Conservation (phyloP, 306 rosid species). For the Heteromeles arbutifolia region DNA sequence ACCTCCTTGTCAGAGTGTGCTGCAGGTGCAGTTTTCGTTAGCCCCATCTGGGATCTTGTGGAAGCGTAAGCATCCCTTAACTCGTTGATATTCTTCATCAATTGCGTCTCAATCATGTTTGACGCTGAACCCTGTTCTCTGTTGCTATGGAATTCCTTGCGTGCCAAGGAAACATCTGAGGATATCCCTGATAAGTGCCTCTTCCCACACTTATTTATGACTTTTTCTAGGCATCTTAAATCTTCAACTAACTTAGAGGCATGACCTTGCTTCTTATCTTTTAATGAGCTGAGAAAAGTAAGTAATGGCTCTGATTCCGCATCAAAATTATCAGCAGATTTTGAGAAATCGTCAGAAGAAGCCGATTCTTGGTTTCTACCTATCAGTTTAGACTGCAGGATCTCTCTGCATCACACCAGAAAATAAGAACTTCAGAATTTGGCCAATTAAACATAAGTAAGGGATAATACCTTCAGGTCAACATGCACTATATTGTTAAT, state of each 20-base stretch:
- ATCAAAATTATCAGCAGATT: constrained; percentile 35
- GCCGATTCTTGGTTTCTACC: constrained; percentile 35
- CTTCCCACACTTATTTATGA: constrained; percentile 44
- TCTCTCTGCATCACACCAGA: constrained; percentile 50
- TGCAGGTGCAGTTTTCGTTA: constrained; percentile 24
- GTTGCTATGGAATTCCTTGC: not conserved
- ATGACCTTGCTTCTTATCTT: constrained; percentile 44
- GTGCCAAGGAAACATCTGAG: constrained; percentile 24
- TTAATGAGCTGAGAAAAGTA: constrained; percentile 40
- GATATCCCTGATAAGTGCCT: constrained; percentile 31
- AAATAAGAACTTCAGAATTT: constrained; percentile 16
- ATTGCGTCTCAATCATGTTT: constrained; percentile 27
- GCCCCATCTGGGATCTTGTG: constrained; percentile 48
- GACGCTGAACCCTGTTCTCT: constrained; percentile 19
- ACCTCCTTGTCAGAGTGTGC: constrained; percentile 30
- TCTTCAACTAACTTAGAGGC: constrained; percentile 54
- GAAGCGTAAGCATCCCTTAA: constrained; percentile 57
- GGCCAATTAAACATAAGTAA: not conserved
- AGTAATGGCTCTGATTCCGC: constrained; percentile 47
- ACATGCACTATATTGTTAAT: not conserved
- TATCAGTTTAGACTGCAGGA: constrained; percentile 58
- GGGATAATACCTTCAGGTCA: not conserved
- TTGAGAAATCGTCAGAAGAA: constrained; percentile 36
- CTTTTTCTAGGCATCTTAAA: constrained; percentile 53
- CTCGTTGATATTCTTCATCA: constrained; percentile 42